These are phyloP conservation scores for Sugiyamaella grinbergsii DNA, from an alignment of 1,139 yeast genomes.

Conservation along the genomic window DNA sequence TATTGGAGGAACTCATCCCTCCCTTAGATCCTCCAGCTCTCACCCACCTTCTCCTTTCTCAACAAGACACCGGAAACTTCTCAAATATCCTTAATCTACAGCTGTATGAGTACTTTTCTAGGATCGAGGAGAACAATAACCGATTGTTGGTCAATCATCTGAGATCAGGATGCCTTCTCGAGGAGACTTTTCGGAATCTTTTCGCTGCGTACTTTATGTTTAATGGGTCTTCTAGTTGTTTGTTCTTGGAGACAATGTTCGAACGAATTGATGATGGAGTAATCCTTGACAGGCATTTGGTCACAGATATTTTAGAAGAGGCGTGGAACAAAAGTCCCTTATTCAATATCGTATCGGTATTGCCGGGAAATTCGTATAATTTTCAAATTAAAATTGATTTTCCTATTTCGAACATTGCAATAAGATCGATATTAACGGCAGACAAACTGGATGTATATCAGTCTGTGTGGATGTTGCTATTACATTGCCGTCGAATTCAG, in stretches of 20 bases:
- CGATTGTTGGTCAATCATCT: not conserved
- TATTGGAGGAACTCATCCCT: not conserved
- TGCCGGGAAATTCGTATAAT: conserved; percentile 1
- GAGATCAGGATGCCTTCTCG: conserved; percentile 3
- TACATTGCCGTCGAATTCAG: conserved; percentile 16
- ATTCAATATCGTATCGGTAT: conserved; percentile 2
- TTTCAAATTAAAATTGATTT: conserved; percentile 7
- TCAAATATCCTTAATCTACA: conserved; percentile 4
- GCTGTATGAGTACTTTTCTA: conserved; percentile 5
- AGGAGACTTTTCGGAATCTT: conserved; percentile 13
- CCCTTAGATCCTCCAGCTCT: not conserved
- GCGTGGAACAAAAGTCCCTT: not conserved
- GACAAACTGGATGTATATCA: conserved; percentile 5
- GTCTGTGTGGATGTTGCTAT: conserved; percentile 17
- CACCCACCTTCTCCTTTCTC: not conserved
- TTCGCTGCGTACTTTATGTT: conserved; percentile 26
- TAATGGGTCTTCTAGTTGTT: conserved; percentile 21
- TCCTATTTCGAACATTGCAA: not conserved
- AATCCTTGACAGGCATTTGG: conserved; percentile 20
- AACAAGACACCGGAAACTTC: conserved; percentile 9
- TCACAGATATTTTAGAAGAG: conserved; percentile 21
- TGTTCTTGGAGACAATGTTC: conserved; percentile 12
- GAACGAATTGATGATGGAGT: conserved; percentile 13
- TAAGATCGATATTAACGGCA: conserved; percentile 4
- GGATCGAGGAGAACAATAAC: conserved; percentile 11